Conservation (phyloP, 1,284 basidiomycete species). For the Malassezia slooffiae region DNA sequence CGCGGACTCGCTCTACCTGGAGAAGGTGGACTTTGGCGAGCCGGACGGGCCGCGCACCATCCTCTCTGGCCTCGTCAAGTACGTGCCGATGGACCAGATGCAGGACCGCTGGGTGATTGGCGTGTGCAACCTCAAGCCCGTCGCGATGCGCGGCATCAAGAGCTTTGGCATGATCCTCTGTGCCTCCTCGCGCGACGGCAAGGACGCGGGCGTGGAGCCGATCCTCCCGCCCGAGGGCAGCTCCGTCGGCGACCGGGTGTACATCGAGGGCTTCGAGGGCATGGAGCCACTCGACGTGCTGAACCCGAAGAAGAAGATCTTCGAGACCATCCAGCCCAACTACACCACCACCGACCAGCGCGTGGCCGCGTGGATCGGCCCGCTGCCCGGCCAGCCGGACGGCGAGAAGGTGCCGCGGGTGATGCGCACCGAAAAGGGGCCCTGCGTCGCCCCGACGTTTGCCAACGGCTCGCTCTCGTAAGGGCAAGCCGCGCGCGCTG, state of each 20-base stretch:
- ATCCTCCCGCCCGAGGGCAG: constrained; percentile 38
- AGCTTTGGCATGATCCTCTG: constrained; percentile 44
- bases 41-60: constrained; percentile 42
- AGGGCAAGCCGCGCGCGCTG: background rate
- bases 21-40: constrained; percentile 46
- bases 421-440: constrained; percentile 34
- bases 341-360: constrained; percentile 34
- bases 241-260: constrained; percentile 37
- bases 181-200: constrained; percentile 38
- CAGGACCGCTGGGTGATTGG: constrained; percentile 41
- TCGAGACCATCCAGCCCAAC: constrained; percentile 44
- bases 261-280: constrained; percentile 43
- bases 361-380: constrained; percentile 38
- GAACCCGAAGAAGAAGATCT: constrained; percentile 47
- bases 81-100: constrained; percentile 45
- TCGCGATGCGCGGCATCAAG: constrained; percentile 46
- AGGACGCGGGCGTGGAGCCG: constrained; percentile 43
- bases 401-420: constrained; percentile 34
- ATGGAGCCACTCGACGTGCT: constrained; percentile 36
- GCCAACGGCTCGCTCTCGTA: constrained; percentile 37
- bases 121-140: constrained; percentile 46
- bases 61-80: constrained; percentile 43
- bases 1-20: constrained; percentile 44
- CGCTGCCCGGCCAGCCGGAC: constrained; percentile 31
- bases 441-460: constrained; percentile 30